Evolutionary conservation across 2,329 filamentous ascomycete genomes (phyloP).

Genomic region (Venturia nashicola): DNA sequence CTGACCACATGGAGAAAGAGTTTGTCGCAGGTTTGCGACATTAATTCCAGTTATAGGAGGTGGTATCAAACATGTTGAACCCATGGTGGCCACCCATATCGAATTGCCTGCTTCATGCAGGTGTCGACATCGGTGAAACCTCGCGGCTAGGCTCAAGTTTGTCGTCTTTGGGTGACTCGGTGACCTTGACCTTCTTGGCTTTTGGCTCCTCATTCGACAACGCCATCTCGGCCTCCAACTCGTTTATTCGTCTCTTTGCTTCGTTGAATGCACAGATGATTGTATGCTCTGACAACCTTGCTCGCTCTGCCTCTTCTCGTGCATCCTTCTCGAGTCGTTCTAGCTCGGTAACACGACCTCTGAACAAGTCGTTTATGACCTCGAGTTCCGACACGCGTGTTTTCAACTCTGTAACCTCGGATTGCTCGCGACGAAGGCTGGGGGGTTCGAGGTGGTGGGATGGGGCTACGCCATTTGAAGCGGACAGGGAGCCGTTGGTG

Average conservation of each 20-base stretch:
- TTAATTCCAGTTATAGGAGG: background rate
- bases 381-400: conserved; percentile 92
- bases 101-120: background rate
- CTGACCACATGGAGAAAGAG: background rate
- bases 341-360: conserved; percentile 56
- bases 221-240: conserved; percentile 19
- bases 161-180: conserved; percentile 38
- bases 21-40: background rate
- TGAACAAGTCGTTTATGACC: conserved; percentile 69
- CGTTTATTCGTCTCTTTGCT: conserved; percentile 12
- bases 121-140: background rate
- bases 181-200: conserved; percentile 45
- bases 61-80: background rate
- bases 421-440: conserved; percentile 69
- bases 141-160: background rate
- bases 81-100: background rate
- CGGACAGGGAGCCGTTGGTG: conserved; percentile 34
- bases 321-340: conserved; percentile 64
- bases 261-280: conserved; percentile 26
- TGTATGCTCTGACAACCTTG: conserved; percentile 51
- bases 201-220: conserved; percentile 28
- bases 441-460: conserved; percentile 44
- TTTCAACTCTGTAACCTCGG: conserved; percentile 76
- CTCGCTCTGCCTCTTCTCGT: conserved; percentile 45
- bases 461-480: background rate